Base-by-base conservation (phyloP, 768 basidiomycete species). In the Naganishia randhawae region DNA sequence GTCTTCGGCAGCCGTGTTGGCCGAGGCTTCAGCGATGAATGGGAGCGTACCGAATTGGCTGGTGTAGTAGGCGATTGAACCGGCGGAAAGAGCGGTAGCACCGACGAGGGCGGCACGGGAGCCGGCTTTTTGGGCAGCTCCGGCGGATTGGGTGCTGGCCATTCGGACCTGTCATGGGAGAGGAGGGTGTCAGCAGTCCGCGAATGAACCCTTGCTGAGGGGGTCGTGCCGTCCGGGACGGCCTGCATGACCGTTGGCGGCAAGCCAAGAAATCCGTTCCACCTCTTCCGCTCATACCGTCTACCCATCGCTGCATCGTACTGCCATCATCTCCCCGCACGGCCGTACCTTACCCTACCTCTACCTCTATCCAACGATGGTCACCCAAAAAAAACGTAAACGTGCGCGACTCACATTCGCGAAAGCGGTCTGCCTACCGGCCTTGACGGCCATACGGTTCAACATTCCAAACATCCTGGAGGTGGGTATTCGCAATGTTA, bases 31-130 rank as follows among this genome's bases (percentile, higher is more conserved):
- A 68, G 89, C 87, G 73, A 98, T 76, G 82, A 98, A 92, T 35
- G 93, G 91, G 66, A 93, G 83, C 33, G 85, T 83, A 71, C 94
- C 96, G 80, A 93, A 98, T 67, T 93, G 85, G 80, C 93, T 89
- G 75, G 91, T 88, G 84, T 99, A 99, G 92, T 92, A 96, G 65
- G 91, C 92, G 80, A 96, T 86, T 53, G 95, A 89, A 70, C 96
- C 96, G 70, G 82, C 89, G 53, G 93, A 86, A 67, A 88, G 82
- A 55, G 90, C 86, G 70, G 87, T 86, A 53, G 92, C 87, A 66
- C 86, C 85, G 70, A 91, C 85, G 29, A 80, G 55, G 41, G 76
- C 75, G 6, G 78, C 72, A 33, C 76, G 73, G 41, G 78, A 77
- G 1, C 50, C 51, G 31, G 52, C 33, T 39, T 67, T 67, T 57